These are phyloP conservation scores for Penicillium sp. DNA, from an alignment of 2,329 filamentous ascomycete genomes.

Conservation along the genomic window DNA sequence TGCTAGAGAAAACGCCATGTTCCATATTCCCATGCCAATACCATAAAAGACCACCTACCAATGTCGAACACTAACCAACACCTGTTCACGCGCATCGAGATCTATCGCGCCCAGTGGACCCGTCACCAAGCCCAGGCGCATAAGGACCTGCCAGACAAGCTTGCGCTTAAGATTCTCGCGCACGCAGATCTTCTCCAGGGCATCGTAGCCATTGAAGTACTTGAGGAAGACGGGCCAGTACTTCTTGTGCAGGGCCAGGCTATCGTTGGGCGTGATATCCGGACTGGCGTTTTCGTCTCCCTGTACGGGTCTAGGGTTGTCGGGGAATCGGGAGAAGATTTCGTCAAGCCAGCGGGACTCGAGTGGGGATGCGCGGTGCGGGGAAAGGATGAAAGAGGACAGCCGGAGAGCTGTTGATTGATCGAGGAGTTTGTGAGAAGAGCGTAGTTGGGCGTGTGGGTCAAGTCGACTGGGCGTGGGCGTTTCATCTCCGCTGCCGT, in stretches of 20 bases:
- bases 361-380: conserved; percentile 73
- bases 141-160: conserved; percentile 54
- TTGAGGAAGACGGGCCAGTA: conserved; percentile 74
- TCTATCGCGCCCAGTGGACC: conserved; percentile 39
- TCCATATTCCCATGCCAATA: background rate
- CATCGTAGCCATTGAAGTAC: conserved; percentile 83
- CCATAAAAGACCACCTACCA: conserved; percentile 53
- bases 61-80: conserved; percentile 64
- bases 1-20: background rate
- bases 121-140: conserved; percentile 66
- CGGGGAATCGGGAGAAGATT: conserved; percentile 43
- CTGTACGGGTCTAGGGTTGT: conserved; percentile 16
- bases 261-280: conserved; percentile 24
- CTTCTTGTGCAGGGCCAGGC: conserved; percentile 50
- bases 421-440: conserved; percentile 37
- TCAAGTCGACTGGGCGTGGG: conserved; percentile 35
- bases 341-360: conserved; percentile 69
- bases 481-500: conserved; percentile 40
- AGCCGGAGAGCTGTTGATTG: conserved; percentile 36
- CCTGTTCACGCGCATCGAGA: conserved; percentile 38
- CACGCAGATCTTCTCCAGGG: conserved; percentile 83
- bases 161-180: conserved; percentile 84
- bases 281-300: conserved; percentile 12
- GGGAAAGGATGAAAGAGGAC: conserved; percentile 72
- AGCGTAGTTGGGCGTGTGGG: conserved; percentile 28